These are phyloP conservation scores for Serendipita sp. DNA, from an alignment of 768 basidiomycete genomes.

Conservation along the genomic window DNA sequence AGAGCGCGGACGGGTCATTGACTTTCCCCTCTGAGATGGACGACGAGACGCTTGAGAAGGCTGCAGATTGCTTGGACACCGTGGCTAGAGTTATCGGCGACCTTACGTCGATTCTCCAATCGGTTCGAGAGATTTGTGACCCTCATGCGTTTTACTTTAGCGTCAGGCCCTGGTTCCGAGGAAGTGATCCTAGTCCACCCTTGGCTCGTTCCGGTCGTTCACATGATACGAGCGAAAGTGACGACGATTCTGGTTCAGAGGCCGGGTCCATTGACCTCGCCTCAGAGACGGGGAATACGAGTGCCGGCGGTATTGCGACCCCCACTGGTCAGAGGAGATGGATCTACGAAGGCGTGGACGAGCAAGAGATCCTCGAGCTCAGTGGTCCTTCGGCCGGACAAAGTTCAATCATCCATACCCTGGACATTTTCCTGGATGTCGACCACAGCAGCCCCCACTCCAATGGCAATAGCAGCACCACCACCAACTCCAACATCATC, in stretches of 20 bases:
- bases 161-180: slow-evolving; percentile 86
- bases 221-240: not conserved
- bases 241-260: not conserved
- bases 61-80: slow-evolving; percentile 49
- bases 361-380: slow-evolving; percentile 33
- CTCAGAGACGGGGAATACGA: too few species aligned
- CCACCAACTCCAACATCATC: not conserved
- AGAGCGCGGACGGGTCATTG: too few species aligned
- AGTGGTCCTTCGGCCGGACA: slow-evolving; percentile 92
- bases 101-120: slow-evolving; percentile 42
- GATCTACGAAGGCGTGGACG: slow-evolving; percentile 61
- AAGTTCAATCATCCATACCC: slow-evolving; percentile 71
- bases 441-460: slow-evolving; percentile 25
- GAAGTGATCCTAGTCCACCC: slow-evolving; percentile 43
- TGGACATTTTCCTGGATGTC: slow-evolving; percentile 59
- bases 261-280: slow-evolving; percentile 16
- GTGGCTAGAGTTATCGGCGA: slow-evolving; percentile 51
- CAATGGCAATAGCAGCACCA: not conserved
- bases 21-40: not conserved
- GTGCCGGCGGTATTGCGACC: not conserved
- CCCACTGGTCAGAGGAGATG: slow-evolving; percentile 17
- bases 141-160: slow-evolving; percentile 75
- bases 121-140: slow-evolving; percentile 53
- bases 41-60: slow-evolving; percentile 46
- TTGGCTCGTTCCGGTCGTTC: slow-evolving; percentile 7